Evolutionary conservation across 768 basidiomycete genomes (phyloP), one percentile per base, ranked within the genome.

Genomic region (Inosperma sp.): DNA sequence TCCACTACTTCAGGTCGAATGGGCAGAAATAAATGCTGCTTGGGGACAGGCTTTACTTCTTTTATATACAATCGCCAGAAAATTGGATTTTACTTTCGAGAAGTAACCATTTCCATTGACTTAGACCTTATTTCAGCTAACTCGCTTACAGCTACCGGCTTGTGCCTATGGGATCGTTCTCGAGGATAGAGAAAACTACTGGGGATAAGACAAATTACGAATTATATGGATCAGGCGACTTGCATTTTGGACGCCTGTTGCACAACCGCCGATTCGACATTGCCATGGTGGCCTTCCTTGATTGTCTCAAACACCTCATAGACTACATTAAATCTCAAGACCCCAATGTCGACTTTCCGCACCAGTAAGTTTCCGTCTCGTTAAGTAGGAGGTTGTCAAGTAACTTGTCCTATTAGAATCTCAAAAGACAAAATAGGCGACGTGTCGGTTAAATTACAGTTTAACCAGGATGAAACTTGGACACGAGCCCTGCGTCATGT

Each of bases 21-120:
- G 94, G 94, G 82, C 91, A 3, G 96, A 99, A 69, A 93, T 98
- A 65, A 98, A 98, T 62, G 96, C 96, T 9, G 96, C 96, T 14
- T 96, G 95, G 93, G 96, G 96, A 2, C 87, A 96, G 63, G 91
- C 94, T 0, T 73, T 95, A n/a, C 76, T 98, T 14, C 75, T 98
- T 49, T 71, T 97, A 29, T 89, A 95, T 62, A 92, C 92, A 6
- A 81, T 99, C 42, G 92, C 92, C 9, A 78, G 87, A 49, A 99
- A 97, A 68, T 80, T 96, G 12, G 93, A 92, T 54, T 91, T 84
- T 61, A 81, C 80, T 4, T 97, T 96, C 59, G 84, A 87, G 61
- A 82, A 82, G 93, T 93, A 68, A 57, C 82, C 59, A 44, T 16
- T 44, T 36, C 29, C 35, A 45, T 43, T 26, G 19, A 31, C 27